Percentiles rank a stretch among this genome's conserved stretches.
Conservation (phyloP, 495 filamentous ascomycete species). For the Beverwykella pulmonaria region DNA sequence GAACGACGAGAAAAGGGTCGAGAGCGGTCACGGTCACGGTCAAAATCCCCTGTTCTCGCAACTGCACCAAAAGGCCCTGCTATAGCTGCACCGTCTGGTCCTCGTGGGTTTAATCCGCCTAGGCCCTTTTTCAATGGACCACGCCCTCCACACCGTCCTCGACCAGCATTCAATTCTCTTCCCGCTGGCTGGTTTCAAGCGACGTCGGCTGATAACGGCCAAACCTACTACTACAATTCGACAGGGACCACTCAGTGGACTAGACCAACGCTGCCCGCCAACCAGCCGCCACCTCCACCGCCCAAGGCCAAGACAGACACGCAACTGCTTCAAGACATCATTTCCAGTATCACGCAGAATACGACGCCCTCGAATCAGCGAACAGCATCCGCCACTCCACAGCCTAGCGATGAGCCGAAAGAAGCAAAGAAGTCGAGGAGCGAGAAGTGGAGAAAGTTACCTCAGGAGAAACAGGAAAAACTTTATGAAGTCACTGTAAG, state of each 20-base stretch:
- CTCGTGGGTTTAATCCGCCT: constrained; percentile 61
- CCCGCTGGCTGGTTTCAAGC: constrained; percentile 82
- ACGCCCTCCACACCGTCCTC: constrained; percentile 54
- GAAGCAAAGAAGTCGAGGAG: constrained; percentile 71
- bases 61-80: constrained; percentile 49
- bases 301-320: constrained; percentile 68
- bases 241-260: constrained; percentile 78
- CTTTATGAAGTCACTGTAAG: constrained; percentile 88
- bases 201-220: constrained; percentile 61
- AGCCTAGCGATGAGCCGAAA: constrained; percentile 51
- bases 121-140: constrained; percentile 66
- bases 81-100: constrained; percentile 63
- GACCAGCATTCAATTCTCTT: constrained; percentile 60
- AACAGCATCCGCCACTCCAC: constrained; percentile 55
- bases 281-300: constrained; percentile 60
- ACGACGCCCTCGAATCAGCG: constrained; percentile 66
- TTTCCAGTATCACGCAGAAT: constrained; percentile 74
- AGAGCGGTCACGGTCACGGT: constrained; percentile 54
- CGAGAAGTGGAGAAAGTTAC: constrained; percentile 80
- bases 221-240: constrained; percentile 78
- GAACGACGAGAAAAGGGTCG: constrained; percentile 55
- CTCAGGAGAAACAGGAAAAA: constrained; percentile 86
- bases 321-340: constrained; percentile 77
- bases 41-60: constrained; percentile 53
- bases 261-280: constrained; percentile 67